Percentiles rank a stretch among this genome's conserved stretches.
Evolutionary conservation across 129 eudicot species (phyloP).

Genomic region (Tanacetum coccineum): DNA sequence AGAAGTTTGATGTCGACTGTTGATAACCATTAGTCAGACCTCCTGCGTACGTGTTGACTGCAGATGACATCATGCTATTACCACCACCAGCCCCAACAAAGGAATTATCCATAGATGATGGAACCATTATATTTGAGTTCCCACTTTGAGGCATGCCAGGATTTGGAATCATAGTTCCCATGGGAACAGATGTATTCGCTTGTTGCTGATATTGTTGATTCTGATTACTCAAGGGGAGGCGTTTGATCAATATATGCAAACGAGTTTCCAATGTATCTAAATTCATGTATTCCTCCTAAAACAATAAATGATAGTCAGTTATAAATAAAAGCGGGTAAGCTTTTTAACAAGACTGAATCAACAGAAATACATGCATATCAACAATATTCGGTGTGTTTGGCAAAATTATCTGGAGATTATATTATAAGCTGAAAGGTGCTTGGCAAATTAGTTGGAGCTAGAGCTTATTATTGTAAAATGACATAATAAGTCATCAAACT

Average conservation of each 20-base stretch:
- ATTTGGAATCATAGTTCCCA: conserved; percentile 87
- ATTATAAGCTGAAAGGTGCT: too few species aligned
- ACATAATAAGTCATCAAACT: too few species aligned
- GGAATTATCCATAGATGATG: conserved; percentile 48
- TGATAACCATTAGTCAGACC: conserved; percentile 58
- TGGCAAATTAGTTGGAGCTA: too few species aligned
- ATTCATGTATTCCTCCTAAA: conserved; percentile 80
- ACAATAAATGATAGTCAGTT: conserved; percentile 8
- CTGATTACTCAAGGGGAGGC: conserved; percentile 41
- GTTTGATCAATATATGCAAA: conserved; percentile 48
- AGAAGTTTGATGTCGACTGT: conserved; percentile 53
- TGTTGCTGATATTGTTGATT: conserved; percentile 60
- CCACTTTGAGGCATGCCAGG: conserved; percentile 85
- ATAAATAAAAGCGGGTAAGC: neutral
- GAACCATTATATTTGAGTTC: conserved; percentile 43
- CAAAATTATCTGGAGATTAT: too few species aligned
- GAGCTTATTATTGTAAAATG: too few species aligned
- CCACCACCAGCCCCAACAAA: too few species aligned
- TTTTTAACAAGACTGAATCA: too few species aligned
- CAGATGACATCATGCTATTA: conserved; percentile 2
- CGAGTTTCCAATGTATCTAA: conserved; percentile 68
- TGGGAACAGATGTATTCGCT: conserved; percentile 50
- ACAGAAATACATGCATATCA: too few species aligned
- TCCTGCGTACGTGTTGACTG: conserved; percentile 37
- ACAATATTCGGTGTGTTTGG: too few species aligned